Evolutionary conservation across 2,329 filamentous ascomycete species (phyloP).

Genomic region (Botrytis cinerea): DNA sequence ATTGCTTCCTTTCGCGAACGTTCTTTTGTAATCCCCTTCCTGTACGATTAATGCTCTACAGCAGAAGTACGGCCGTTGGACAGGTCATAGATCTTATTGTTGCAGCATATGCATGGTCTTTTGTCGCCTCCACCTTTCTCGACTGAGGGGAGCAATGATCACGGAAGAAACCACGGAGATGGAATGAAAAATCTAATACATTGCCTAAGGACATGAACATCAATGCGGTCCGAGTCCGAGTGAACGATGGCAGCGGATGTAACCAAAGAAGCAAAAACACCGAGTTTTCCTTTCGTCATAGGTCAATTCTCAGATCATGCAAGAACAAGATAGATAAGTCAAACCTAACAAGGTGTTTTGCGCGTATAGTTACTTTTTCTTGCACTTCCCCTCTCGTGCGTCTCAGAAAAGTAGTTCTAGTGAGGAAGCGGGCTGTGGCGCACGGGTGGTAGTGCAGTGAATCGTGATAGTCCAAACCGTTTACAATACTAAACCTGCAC

Average conservation of each 20-base stretch:
- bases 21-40: constrained; percentile 9
- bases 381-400: not conserved
- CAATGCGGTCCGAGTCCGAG: constrained; percentile 1
- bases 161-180: not conserved
- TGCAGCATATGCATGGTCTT: constrained; percentile 4
- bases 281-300: constrained; percentile 1
- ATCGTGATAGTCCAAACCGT: not conserved
- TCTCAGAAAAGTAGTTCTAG: not conserved
- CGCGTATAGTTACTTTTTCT: not conserved
- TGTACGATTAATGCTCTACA: not conserved
- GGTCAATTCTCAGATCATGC: not conserved
- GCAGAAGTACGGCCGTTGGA: not conserved
- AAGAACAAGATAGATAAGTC: constrained; percentile 5
- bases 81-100: constrained; percentile 7
- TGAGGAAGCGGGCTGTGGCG: constrained; percentile 5
- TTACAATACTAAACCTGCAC: not conserved
- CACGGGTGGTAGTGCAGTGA: not conserved
- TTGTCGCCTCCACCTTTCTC: not conserved
- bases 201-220: constrained; percentile 5
- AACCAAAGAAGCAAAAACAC: constrained; percentile 4
- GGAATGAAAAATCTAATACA: not conserved
- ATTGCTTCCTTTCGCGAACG: constrained; percentile 19
- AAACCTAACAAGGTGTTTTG: not conserved
- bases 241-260: not conserved
- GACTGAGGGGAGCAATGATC: not conserved